phyloP scores from a whole-genome alignment of 2,329 filamentous ascomycete species.

The Aspergillus puulaauensis region DNA sequence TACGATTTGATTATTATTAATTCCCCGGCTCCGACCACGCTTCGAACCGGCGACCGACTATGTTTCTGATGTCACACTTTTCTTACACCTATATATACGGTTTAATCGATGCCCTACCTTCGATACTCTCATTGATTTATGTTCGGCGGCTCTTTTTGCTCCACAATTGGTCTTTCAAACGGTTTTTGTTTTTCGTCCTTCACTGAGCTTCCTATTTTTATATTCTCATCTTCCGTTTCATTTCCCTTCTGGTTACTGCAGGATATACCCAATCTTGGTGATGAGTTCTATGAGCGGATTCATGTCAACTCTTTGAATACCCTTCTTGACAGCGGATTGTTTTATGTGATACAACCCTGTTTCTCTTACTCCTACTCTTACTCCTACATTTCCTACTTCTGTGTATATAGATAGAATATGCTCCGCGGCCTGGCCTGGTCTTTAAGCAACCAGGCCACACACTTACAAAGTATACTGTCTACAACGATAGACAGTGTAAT shows the following conservation, averaged over 20 bases:
- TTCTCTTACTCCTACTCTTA: not conserved
- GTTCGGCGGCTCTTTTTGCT: not conserved
- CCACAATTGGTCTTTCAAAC: not conserved
- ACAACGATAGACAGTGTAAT: too few relatives aligned
- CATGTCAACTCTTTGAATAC: not conserved
- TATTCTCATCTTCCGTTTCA: not conserved
- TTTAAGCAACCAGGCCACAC: too few relatives aligned
- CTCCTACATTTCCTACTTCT: too few relatives aligned
- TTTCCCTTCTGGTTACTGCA: not conserved
- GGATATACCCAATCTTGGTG: constrained; percentile 2
- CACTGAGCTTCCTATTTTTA: not conserved
- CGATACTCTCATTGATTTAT: not conserved
- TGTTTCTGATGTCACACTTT: not conserved
- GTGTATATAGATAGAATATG: too few relatives aligned
- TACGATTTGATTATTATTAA: not conserved
- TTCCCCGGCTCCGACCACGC: not conserved
- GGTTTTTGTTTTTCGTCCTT: not conserved
- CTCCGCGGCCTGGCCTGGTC: too few relatives aligned
- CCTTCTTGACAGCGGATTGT: not conserved
- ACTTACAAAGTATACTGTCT: too few relatives aligned
- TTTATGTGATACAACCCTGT: not conserved
- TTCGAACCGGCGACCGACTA: not conserved
- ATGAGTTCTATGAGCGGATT: constrained; percentile 5
- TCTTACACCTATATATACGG: not conserved
- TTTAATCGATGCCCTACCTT: constrained; percentile 5